Conservation (phyloP, 192 early-diverging fungal genomes). For the Piromyces finnis region DNA sequence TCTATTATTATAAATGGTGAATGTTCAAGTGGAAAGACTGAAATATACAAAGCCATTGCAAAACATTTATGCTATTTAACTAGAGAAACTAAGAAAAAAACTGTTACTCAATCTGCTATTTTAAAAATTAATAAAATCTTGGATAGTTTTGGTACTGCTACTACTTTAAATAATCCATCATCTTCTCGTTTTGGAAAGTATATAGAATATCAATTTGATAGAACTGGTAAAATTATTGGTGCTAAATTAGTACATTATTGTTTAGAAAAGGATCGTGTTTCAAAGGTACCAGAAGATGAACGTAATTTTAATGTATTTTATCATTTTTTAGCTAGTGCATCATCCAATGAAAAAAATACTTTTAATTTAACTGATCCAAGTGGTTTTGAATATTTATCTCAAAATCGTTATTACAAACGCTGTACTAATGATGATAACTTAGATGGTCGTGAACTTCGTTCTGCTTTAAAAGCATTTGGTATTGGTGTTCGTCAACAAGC, state of each 20-base stretch:
- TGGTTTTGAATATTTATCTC: neutral
- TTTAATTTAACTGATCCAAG: neutral
- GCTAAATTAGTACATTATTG: slow-evolving; percentile 62
- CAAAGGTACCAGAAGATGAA: slow-evolving; percentile 17
- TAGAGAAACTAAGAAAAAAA: neutral
- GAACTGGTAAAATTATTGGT: slow-evolving; percentile 74
- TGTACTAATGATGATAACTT: neutral
- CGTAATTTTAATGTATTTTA: slow-evolving; percentile 93
- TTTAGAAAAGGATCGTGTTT: slow-evolving; percentile 68
- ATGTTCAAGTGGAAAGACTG: slow-evolving; percentile 71
- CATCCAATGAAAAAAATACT: slow-evolving; percentile 48
- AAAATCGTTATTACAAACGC: neutral
- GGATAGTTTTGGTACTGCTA: slow-evolving; percentile 77
- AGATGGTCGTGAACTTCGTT: slow-evolving; percentile 33
- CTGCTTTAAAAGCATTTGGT: slow-evolving; percentile 69
- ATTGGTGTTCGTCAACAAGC: slow-evolving; percentile 61
- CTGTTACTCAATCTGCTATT: slow-evolving; percentile 5
- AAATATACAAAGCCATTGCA: slow-evolving; percentile 43
- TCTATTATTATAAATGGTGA: slow-evolving; percentile 28
- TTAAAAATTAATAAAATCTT: slow-evolving; percentile 51
- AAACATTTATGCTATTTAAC: neutral
- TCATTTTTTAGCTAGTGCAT: slow-evolving; percentile 67
- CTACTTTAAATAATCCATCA: slow-evolving; percentile 50
- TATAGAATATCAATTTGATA: slow-evolving; percentile 81
- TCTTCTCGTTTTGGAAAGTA: slow-evolving; percentile 74